Evolutionary conservation across 1,139 yeast genomes (phyloP).

Genomic region (Candida sanyaensis): DNA sequence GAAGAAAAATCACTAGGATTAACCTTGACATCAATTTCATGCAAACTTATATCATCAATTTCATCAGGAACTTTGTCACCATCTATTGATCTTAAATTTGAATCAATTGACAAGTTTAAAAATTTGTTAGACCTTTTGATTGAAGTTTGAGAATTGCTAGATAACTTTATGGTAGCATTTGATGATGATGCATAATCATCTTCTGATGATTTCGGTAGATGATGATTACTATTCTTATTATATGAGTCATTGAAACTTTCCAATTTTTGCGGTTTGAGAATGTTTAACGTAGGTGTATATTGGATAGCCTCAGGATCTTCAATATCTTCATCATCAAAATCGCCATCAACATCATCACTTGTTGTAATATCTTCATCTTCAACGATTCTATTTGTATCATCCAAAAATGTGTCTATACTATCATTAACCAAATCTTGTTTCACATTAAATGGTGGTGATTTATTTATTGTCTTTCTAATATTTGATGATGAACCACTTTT

Average conservation of each 20-base stretch:
- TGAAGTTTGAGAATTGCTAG: slow-evolving; percentile 22
- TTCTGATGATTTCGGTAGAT: slow-evolving; percentile 11
- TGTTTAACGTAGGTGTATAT: slow-evolving; percentile 6
- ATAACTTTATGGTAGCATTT: slow-evolving; percentile 10
- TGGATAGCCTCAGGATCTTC: slow-evolving; percentile 7
- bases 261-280: not conserved
- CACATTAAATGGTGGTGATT: slow-evolving; percentile 48
- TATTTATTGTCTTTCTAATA: slow-evolving; percentile 27
- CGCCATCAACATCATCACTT: slow-evolving; percentile 23
- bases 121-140: slow-evolving; percentile 50
- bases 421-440: slow-evolving; percentile 33
- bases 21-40: slow-evolving; percentile 27
- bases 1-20: slow-evolving; percentile 18
- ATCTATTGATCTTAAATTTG: slow-evolving; percentile 13
- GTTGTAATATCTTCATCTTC: slow-evolving; percentile 11
- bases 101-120: slow-evolving; percentile 48
- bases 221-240: slow-evolving; percentile 13
- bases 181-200: slow-evolving; percentile 9
- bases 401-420: slow-evolving; percentile 25
- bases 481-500: not conserved
- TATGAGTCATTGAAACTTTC: not conserved
- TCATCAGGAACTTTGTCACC: slow-evolving; percentile 13
- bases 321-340: slow-evolving; percentile 8
- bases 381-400: slow-evolving; percentile 15
- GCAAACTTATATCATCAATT: slow-evolving; percentile 28